Evolutionary conservation across 2,329 filamentous ascomycete genomes (phyloP), one percentile per base, ranked within the genome.

Genomic region (Clarireedia monteithiana): DNA sequence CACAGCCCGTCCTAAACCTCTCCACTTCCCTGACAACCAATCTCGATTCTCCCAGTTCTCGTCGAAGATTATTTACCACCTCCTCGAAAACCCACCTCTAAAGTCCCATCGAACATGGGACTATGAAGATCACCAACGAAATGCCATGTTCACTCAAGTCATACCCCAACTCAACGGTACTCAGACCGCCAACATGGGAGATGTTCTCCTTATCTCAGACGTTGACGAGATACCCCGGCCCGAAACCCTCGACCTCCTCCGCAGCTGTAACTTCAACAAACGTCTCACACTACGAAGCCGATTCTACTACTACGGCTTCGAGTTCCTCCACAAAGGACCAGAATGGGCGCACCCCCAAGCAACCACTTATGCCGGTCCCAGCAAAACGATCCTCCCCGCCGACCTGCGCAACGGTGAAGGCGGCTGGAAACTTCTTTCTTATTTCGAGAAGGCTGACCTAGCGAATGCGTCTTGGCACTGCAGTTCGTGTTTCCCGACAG

Each of bases 51-150:
- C 68, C 7, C 66, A 72, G 12, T 86, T 79, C 64, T 73, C 77
- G 58, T 66, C 76, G 61, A 81, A 86, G 70, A 83, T 86, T 63
- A 80, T 85, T 56, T 78, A 83, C 63, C 79, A 81, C 60, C 68
- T 77, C 45, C 70, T 84, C 10, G 66, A 75, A 39, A 77, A 74
- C 4, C 64, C 68, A 0, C 69, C 62, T 26, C 74, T 73, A 60
- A 66, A 69, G 34, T 73, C 73, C 6, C 61, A 48, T 10, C 62
- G 63, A 3, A 66, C 74, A 15, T 80, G 77, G 77, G 74, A 76
- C 51, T 74, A 73, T 23, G 79, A 82, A 63, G 72, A 75, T 58
- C 71, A 74, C 50, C 74, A 79, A 59, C 76, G 79, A 20, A 75
- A 86, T 60, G 76, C 82, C 23, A 76, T 83, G 73, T 76, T 81